These are phyloP conservation scores for Ceratocystis papillata DNA, from an alignment of 2,329 filamentous ascomycete genomes.

Conservation along the genomic window DNA sequence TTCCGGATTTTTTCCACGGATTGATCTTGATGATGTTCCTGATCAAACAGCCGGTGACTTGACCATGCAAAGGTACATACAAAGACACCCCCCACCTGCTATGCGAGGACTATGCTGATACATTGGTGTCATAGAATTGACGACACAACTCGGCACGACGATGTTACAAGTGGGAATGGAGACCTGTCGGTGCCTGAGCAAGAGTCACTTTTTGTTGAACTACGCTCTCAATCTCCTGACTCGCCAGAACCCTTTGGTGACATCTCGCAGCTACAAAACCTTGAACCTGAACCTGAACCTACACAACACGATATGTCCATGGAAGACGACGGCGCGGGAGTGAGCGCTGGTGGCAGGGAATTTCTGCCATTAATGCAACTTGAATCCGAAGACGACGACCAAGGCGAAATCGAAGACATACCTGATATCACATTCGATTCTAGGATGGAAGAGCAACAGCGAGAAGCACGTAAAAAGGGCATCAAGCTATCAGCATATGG, in stretches of 20 bases:
- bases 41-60: slow-evolving; percentile 34
- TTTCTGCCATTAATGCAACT: slow-evolving; percentile 19
- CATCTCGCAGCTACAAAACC: slow-evolving; percentile 20
- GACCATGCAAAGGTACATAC: slow-evolving; percentile 36
- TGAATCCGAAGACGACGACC: slow-evolving; percentile 22
- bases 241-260: slow-evolving; percentile 21
- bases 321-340: slow-evolving; percentile 5
- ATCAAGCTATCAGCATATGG: slow-evolving; percentile 59
- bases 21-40: slow-evolving; percentile 36
- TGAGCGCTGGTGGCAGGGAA: background rate
- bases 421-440: slow-evolving; percentile 17
- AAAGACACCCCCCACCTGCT: background rate
- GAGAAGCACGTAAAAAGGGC: slow-evolving; percentile 32
- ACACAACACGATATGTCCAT: slow-evolving; percentile 19
- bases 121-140: slow-evolving; percentile 30
- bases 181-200: slow-evolving; percentile 17
- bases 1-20: slow-evolving; percentile 44
- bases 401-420: slow-evolving; percentile 21
- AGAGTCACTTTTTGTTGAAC: background rate
- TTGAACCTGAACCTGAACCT: slow-evolving; percentile 11
- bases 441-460: slow-evolving; percentile 13
- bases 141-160: slow-evolving; percentile 26
- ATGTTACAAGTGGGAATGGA: slow-evolving; percentile 18
- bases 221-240: slow-evolving; percentile 19
- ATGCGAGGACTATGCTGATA: background rate